Evolutionary conservation across 495 filamentous ascomycete genomes (phyloP).

Genomic region (Collariella sp.): DNA sequence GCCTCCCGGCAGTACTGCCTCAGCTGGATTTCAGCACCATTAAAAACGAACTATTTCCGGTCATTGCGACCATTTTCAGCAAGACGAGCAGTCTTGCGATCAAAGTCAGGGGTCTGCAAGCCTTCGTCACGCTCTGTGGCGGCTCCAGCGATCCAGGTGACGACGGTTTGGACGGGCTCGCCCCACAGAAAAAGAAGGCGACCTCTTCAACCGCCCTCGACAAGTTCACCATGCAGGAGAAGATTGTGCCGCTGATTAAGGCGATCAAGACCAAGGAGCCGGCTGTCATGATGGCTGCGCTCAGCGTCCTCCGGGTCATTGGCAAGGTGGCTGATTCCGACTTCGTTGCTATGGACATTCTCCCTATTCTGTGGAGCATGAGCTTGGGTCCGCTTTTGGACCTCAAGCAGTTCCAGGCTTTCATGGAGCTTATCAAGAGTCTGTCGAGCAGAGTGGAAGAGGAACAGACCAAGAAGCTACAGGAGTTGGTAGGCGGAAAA

Average conservation of each 20-base stretch:
- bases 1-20: slow-evolving; percentile 63
- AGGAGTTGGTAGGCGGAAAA: slow-evolving; percentile 57
- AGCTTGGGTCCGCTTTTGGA: slow-evolving; percentile 82
- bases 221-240: slow-evolving; percentile 96
- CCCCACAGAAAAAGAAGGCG: slow-evolving; percentile 42
- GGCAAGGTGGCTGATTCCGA: slow-evolving; percentile 77
- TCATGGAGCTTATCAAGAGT: slow-evolving; percentile 77
- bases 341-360: slow-evolving; percentile 84
- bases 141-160: slow-evolving; percentile 47
- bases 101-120: slow-evolving; percentile 84
- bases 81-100: slow-evolving; percentile 88
- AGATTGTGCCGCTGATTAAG: slow-evolving; percentile 81
- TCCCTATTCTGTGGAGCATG: slow-evolving; percentile 88
- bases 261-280: slow-evolving; percentile 97
- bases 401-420: slow-evolving; percentile 75
- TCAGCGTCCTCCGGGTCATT: slow-evolving; percentile 74
- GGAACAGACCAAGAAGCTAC: slow-evolving; percentile 79
- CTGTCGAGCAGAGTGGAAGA: slow-evolving; percentile 74
- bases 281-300: slow-evolving; percentile 90
- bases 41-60: slow-evolving; percentile 90
- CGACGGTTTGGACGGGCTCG: slow-evolving; percentile 66
- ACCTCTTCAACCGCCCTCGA: slow-evolving; percentile 70
- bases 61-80: slow-evolving; percentile 80
- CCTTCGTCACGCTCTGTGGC: slow-evolving; percentile 82
- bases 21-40: slow-evolving; percentile 91